Conservation (phyloP, 2,329 filamentous ascomycete species). For the Pyricularia grisea region DNA sequence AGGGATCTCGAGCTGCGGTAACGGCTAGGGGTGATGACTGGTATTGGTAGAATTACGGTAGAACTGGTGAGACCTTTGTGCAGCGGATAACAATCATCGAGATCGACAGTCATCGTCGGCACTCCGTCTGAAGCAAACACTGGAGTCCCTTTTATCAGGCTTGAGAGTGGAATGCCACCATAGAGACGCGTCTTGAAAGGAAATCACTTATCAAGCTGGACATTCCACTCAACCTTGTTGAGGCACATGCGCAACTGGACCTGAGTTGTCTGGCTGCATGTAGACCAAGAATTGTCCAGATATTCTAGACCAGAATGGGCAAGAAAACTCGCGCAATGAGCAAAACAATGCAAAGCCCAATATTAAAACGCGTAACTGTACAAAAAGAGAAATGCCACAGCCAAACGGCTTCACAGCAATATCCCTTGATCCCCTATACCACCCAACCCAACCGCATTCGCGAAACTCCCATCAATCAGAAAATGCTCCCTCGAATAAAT, state of each 20-base stretch:
- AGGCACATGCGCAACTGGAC: background rate
- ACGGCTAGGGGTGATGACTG: background rate
- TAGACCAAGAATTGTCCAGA: background rate
- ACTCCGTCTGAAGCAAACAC: background rate
- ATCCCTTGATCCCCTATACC: background rate
- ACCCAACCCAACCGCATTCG: no score
- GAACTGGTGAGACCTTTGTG: background rate
- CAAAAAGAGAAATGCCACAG: background rate
- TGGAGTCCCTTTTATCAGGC: background rate
- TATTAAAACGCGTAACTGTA: no score
- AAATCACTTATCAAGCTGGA: background rate
- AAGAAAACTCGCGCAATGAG: no score
- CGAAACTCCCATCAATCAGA: background rate
- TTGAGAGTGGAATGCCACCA: background rate
- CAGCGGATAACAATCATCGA: background rate
- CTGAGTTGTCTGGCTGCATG: background rate
- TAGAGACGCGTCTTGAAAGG: background rate
- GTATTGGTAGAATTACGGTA: background rate
- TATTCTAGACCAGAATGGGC: background rate
- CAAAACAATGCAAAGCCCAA: no score
- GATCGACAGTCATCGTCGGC: background rate
- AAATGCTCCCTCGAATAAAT: background rate
- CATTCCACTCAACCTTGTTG: background rate
- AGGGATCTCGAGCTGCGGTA: no score
- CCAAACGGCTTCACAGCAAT: background rate